phyloP scores from a whole-genome alignment of 345 rosid genomes.

The Aurinia saxatilis region DNA sequence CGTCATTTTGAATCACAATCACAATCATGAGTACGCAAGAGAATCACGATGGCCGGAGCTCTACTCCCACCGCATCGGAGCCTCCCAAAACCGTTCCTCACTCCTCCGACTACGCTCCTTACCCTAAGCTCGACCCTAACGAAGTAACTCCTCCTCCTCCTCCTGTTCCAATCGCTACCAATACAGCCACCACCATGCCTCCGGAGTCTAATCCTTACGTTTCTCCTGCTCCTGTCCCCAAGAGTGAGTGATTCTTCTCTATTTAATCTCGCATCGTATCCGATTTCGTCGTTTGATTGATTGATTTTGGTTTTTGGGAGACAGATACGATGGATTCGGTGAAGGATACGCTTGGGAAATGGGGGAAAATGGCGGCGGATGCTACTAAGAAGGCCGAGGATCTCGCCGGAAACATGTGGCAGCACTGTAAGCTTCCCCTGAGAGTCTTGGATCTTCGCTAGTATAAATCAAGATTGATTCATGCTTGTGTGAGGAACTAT shows the following conservation, averaged over 20 bases:
- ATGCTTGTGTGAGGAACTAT: too few relatives aligned
- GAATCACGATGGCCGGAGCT: constrained; percentile 17
- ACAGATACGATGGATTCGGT: constrained; percentile 77
- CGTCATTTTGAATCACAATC: not conserved
- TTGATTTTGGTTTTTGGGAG: not conserved
- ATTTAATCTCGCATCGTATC: not conserved
- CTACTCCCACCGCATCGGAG: constrained; percentile 7
- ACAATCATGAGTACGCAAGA: constrained; percentile 31
- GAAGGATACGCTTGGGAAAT: constrained; percentile 77
- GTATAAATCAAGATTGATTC: too few relatives aligned
- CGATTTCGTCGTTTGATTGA: not conserved
- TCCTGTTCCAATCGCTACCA: constrained; percentile 39
- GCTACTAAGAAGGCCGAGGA: constrained; percentile 89
- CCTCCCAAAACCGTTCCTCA: constrained; percentile 27
- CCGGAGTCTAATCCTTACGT: constrained; percentile 78
- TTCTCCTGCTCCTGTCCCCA: constrained; percentile 46
- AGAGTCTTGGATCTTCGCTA: not conserved
- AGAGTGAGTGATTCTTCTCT: constrained; percentile 35
- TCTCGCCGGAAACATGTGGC: constrained; percentile 91
- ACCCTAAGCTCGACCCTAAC: constrained; percentile 75
- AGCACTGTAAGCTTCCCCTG: constrained; percentile 47
- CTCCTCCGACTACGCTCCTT: constrained; percentile 78
- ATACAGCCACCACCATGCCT: constrained; percentile 74
- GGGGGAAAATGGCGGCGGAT: constrained; percentile 90
- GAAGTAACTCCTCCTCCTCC: constrained; percentile 59